phyloP scores from a whole-genome alignment of 495 filamentous ascomycete genomes.

The Usnea hakonensis region DNA sequence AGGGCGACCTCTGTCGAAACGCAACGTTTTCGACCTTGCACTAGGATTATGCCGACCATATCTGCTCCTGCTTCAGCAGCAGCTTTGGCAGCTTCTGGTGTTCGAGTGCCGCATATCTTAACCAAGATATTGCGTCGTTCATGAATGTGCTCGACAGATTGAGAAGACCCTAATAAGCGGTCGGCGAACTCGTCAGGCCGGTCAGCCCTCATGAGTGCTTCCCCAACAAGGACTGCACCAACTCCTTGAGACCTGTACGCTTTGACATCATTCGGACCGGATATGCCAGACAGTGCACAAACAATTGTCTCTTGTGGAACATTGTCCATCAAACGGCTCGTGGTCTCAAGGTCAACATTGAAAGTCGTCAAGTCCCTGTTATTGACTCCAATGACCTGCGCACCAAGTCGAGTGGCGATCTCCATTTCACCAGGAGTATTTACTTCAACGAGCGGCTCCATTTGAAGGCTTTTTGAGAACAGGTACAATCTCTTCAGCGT shows the following conservation, averaged over 20 bases:
- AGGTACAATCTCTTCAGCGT: slow-evolving; percentile 73
- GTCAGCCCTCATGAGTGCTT: slow-evolving; percentile 85
- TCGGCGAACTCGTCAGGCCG: slow-evolving; percentile 74
- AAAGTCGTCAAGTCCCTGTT: slow-evolving; percentile 89
- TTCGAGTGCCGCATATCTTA: slow-evolving; percentile 95
- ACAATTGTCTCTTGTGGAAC: slow-evolving; percentile 82
- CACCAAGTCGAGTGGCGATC: slow-evolving; percentile 73
- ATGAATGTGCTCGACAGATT: neutral
- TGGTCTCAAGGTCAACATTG: slow-evolving; percentile 92
- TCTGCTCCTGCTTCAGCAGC: slow-evolving; percentile 88
- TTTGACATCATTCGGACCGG: slow-evolving; percentile 80
- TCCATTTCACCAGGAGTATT: slow-evolving; percentile 92
- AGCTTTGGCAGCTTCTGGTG: slow-evolving; percentile 65
- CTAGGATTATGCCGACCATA: slow-evolving; percentile 86
- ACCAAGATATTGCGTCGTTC: slow-evolving; percentile 47
- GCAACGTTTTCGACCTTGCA: slow-evolving; percentile 67
- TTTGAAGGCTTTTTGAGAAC: slow-evolving; percentile 83
- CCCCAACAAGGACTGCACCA: slow-evolving; percentile 87
- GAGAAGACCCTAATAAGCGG: slow-evolving; percentile 60
- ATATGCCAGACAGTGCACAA: slow-evolving; percentile 91
- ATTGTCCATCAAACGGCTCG: slow-evolving; percentile 77
- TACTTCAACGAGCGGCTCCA: slow-evolving; percentile 97
- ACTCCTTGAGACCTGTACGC: slow-evolving; percentile 83
- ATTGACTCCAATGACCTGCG: slow-evolving; percentile 96
- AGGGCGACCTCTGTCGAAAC: slow-evolving; percentile 70